Evolutionary conservation across 768 basidiomycete species (phyloP).

Genomic region (Rubroboletus pulcherrimus): DNA sequence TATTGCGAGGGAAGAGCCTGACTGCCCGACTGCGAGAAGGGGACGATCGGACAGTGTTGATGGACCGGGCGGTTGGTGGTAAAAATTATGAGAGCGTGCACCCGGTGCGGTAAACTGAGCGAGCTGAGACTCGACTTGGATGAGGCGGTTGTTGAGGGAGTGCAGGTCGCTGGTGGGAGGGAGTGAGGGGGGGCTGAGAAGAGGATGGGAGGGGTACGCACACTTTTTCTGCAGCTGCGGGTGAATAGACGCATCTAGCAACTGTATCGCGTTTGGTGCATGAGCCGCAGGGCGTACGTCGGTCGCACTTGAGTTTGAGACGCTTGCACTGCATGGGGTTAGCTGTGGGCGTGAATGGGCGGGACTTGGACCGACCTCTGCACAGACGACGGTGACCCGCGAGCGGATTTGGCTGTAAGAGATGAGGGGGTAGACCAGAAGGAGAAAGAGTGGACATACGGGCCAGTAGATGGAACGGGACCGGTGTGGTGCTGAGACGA

Average conservation of each 20-base stretch:
- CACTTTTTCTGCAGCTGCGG: slow-evolving; percentile 85
- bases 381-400: slow-evolving; percentile 76
- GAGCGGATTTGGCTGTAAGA: slow-evolving; percentile 61
- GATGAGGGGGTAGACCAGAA: slow-evolving; percentile 3
- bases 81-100: slow-evolving; percentile 20
- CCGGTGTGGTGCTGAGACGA: slow-evolving; percentile 15
- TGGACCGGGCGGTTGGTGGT: slow-evolving; percentile 10
- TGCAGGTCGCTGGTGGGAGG: slow-evolving; percentile 59
- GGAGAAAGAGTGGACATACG: slow-evolving; percentile 24
- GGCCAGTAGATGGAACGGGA: slow-evolving; percentile 24
- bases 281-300: slow-evolving; percentile 70
- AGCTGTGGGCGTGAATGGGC: background rate
- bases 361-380: slow-evolving; percentile 54
- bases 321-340: slow-evolving; percentile 66
- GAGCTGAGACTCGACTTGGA: slow-evolving; percentile 61
- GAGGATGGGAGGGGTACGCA: slow-evolving; percentile 33
- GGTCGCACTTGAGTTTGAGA: slow-evolving; percentile 81
- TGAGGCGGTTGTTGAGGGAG: slow-evolving; percentile 76
- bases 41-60: slow-evolving; percentile 25
- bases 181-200: background rate
- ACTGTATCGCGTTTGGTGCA: slow-evolving; percentile 79
- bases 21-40: slow-evolving; percentile 36
- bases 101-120: slow-evolving; percentile 42
- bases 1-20: slow-evolving; percentile 48
- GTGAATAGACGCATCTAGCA: slow-evolving; percentile 68